These are phyloP conservation scores for Sphagnum magellanicum DNA, from an alignment of 228 moss, liverwort and hornwort species.

Conservation along the genomic window DNA sequence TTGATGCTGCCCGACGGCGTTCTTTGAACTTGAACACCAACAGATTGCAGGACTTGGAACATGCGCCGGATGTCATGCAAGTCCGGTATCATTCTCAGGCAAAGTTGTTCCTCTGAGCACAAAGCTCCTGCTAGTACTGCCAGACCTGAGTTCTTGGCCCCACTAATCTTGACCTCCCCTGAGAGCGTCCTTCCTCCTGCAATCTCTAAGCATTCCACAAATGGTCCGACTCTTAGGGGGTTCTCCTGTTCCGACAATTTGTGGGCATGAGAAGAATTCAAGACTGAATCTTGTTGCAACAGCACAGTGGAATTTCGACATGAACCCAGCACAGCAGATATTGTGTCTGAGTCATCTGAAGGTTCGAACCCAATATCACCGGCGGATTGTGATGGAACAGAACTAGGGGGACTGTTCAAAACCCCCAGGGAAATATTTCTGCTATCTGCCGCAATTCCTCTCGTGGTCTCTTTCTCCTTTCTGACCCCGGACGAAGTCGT, in stretches of 20 bases:
- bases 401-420: no score
- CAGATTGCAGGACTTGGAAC: slow-evolving; percentile 84
- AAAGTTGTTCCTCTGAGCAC: slow-evolving; percentile 65
- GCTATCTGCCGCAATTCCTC: no score
- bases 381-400: no score
- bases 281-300: slow-evolving; percentile 11
- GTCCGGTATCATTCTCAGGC: slow-evolving; percentile 78
- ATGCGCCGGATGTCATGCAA: slow-evolving; percentile 76
- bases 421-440: no score
- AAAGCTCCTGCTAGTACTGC: slow-evolving; percentile 81
- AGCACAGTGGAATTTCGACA: no score
- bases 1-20: slow-evolving; percentile 26
- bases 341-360: no score
- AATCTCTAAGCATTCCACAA: slow-evolving; percentile 66
- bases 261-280: slow-evolving; percentile 4
- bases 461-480: no score
- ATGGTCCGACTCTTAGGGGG: slow-evolving; percentile 32
- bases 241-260: slow-evolving; percentile 21
- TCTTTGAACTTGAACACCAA: slow-evolving; percentile 56
- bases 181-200: slow-evolving; percentile 60
- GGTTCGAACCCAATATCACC: no score
- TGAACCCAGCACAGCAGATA: no score
- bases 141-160: slow-evolving; percentile 84
- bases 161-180: slow-evolving; percentile 75
- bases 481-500: no score